Conservation (phyloP, 306 rosid species). For the Ceratonia siliqua region DNA sequence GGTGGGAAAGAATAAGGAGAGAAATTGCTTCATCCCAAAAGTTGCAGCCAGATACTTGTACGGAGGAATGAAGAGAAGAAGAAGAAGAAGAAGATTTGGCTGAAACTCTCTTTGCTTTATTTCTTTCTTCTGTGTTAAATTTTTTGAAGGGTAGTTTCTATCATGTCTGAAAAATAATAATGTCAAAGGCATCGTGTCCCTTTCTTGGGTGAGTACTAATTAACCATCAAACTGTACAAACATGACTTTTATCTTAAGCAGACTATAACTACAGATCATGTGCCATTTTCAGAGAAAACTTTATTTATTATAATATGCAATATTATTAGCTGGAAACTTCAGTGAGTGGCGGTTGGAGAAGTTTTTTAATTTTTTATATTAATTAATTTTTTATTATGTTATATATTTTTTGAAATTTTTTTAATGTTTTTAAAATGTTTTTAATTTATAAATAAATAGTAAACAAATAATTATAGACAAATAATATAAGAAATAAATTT, state of each 20-base stretch:
- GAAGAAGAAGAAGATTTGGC: constrained; percentile 26
- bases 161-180: constrained; percentile 4
- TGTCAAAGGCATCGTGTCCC: constrained; percentile 26
- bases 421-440: too few relatives aligned
- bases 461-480: too few relatives aligned
- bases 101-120: neutral
- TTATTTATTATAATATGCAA: neutral
- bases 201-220: constrained; percentile 24
- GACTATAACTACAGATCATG: neutral
- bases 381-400: too few relatives aligned
- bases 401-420: too few relatives aligned
- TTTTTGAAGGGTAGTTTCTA: constrained; percentile 22
- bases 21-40: constrained; percentile 33
- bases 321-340: neutral
- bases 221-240: constrained; percentile 40
- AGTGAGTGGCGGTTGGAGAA: too few relatives aligned
- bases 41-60: constrained; percentile 20
- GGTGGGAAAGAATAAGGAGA: constrained; percentile 34
- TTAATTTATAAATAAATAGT: too few relatives aligned
- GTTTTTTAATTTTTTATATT: too few relatives aligned
- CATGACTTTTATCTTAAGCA: constrained; percentile 33
- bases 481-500: too few relatives aligned
- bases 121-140: neutral
- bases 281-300: neutral
- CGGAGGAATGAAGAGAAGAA: neutral